Evolutionary conservation across 768 basidiomycete species (phyloP).

Genomic region (Tylopilus cervinicoccineus): DNA sequence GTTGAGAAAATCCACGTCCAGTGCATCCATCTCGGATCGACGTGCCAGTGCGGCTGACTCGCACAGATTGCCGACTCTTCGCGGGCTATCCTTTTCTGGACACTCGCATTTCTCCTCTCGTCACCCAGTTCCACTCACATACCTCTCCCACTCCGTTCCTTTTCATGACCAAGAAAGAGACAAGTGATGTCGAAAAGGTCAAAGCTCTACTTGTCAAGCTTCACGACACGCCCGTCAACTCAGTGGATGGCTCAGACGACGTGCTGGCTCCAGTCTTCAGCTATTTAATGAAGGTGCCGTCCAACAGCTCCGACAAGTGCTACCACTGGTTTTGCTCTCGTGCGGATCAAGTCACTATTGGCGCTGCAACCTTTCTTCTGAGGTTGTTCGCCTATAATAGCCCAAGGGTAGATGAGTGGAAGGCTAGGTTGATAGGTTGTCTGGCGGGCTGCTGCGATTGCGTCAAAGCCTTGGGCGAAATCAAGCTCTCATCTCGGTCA

Average conservation of each 20-base stretch:
- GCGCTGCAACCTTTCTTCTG: slow-evolving; percentile 76
- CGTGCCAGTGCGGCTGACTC: slow-evolving; percentile 9
- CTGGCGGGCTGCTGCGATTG: slow-evolving; percentile 66
- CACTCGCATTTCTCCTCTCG: not conserved
- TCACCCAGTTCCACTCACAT: not conserved
- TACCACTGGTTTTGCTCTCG: slow-evolving; percentile 82
- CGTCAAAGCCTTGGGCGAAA: slow-evolving; percentile 59
- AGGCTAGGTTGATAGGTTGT: slow-evolving; percentile 49
- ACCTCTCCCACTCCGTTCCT: not conserved
- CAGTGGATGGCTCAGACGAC: slow-evolving; percentile 42
- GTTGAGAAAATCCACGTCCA: slow-evolving; percentile 56
- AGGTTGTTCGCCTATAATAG: slow-evolving; percentile 77
- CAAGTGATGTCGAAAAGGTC: slow-evolving; percentile 35
- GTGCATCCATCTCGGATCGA: slow-evolving; percentile 46
- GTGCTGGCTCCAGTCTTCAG: slow-evolving; percentile 48
- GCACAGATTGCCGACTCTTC: not conserved
- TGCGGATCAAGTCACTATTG: slow-evolving; percentile 51
- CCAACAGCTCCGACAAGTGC: slow-evolving; percentile 33
- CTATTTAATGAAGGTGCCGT: slow-evolving; percentile 48
- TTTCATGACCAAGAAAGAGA: slow-evolving; percentile 23
- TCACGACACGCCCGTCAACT: slow-evolving; percentile 56
- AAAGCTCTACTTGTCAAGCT: slow-evolving; percentile 49
- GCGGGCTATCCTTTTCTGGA: slow-evolving; percentile 16
- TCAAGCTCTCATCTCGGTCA: slow-evolving; percentile 57
- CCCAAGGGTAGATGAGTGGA: slow-evolving; percentile 59